Base-by-base conservation (phyloP, 2,329 filamentous ascomycete genomes). In the Fusarium musae region DNA sequence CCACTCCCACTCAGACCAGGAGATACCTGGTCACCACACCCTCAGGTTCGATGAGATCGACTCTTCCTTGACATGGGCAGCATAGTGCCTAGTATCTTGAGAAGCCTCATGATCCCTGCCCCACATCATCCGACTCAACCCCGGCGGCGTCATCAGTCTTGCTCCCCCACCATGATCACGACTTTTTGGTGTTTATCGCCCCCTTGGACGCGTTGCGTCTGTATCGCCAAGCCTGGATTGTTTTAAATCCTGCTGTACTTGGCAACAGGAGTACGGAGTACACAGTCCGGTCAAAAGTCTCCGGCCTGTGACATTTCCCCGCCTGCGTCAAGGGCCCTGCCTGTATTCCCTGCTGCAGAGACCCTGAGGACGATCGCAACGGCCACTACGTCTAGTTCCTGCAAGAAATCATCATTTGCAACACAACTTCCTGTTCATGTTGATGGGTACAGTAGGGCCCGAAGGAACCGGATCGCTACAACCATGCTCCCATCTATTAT, bases 31-130 rank as follows among this genome's bases (percentile, higher is more conserved):
- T 54, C 72, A 70, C 46, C 72, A 78, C 73, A 77, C 75, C 75
- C 67, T 75, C 69, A 69, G 26, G 61, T 34, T 59, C 61, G 44
- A 53, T 63, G 63, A 75, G 69, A 78, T 77, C 68, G 75, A 70
- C 75, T 70, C 73, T 73, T 74, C 59, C 69, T 67, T 70, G 70
- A 65, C 73, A 66, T 63, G 56, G 61, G 61, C 63, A 66, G 28
- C 59, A 72, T 68, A 63, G 64, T 53, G 30, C 26, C 19, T 30
- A 74, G 73, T 65, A 78, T 75, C 74, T 77, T 52, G 60, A 69
- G 66, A 73, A 77, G 73, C 73, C 76, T 78, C 76, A 78, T 78
- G 76, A 78, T 78, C 75, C 76, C 63, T 74, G 76, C 76, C 76
- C 76, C 73, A 76, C 76, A 78, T 76, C 76, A 76, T 78, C 70